Evolutionary conservation across 2,329 filamentous ascomycete species (phyloP), one percentile per base, ranked within the genome.

Genomic region (Fusarium tupiense): DNA sequence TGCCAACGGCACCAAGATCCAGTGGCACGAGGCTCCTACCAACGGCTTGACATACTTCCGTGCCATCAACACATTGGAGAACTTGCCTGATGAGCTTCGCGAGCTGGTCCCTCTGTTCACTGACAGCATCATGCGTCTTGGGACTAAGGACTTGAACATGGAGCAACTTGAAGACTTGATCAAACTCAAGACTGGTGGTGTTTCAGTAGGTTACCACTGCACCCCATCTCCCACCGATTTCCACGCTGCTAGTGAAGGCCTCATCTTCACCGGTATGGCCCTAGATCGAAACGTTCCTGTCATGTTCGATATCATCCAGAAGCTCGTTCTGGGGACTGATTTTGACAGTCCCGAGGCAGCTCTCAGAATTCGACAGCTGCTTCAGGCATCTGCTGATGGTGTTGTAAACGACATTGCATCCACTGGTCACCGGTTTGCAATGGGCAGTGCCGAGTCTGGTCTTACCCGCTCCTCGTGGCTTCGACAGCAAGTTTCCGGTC

Each of bases 1-100:
- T 17, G 81, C 93, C 16, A 88, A 90, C 47, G 88, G 89, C 43
- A 89, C 92, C 46, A 90, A 92, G 52, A 90, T 96, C 8, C 94
- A 98, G 78, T 98, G 95, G 95, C 92, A 93, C 58, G 94, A 97
- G 82, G 94, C 95, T 13, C 93, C 94, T 5, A 99, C 96, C 0
- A 99, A 99, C 78, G 96, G 96, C 0, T 85, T 99, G 67, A 98
- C 96, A 3, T 99, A 99, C 81, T 98, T 99, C 86, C 92, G 95
- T 67, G 95, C 94, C 7, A 90, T 98, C 81, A 95, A 97, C 80
- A 88, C 90, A 1, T 87, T 98, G 62, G 88, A 94, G 50, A 90
- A 93, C 69, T 85, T 99, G 20, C 94, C 96, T 0, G 92, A 96
- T 70, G 94, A 98, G 72, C 88, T 98, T 60, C 90, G 96, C 60